Percentiles rank a stretch among this genome's conserved stretches.
phyloP scores from a whole-genome alignment of 257 asterid genomes.

The Solanum bukasovii region DNA sequence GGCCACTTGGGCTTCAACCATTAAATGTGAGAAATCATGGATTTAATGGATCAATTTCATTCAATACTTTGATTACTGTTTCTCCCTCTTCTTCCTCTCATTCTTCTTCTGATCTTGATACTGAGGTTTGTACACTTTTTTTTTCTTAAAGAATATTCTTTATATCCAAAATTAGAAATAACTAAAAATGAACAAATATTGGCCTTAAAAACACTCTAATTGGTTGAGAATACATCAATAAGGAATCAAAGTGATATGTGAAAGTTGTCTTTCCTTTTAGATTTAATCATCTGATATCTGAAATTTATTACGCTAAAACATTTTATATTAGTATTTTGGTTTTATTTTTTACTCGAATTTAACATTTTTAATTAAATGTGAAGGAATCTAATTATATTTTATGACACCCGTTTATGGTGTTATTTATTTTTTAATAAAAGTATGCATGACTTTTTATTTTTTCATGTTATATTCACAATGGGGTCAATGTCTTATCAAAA shows the following conservation, averaged over 20 bases:
- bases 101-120: slow-evolving; percentile 73
- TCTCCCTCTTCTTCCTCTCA: slow-evolving; percentile 39
- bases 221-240: too few species aligned
- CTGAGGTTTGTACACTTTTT: slow-evolving; percentile 28
- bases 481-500: slow-evolving; percentile 18
- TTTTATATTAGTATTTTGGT: neutral
- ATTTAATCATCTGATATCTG: neutral
- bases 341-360: neutral
- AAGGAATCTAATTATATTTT: neutral
- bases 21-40: slow-evolving; percentile 28
- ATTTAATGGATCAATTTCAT: slow-evolving; percentile 51
- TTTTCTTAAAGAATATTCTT: neutral
- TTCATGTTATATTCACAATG: slow-evolving; percentile 20
- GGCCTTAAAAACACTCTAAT: neutral
- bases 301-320: neutral
- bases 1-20: slow-evolving; percentile 79
- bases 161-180: neutral
- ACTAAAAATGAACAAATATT: neutral
- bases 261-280: too few species aligned
- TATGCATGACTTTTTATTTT: neutral
- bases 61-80: slow-evolving; percentile 42
- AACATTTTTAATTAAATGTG: neutral
- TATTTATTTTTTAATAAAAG: neutral
- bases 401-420: neutral
- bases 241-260: too few species aligned